Percentiles rank a stretch among this genome's conserved stretches.
These are phyloP conservation scores for Neurospora sp. DNA, from an alignment of 495 filamentous ascomycete genomes.

Conservation along the genomic window DNA sequence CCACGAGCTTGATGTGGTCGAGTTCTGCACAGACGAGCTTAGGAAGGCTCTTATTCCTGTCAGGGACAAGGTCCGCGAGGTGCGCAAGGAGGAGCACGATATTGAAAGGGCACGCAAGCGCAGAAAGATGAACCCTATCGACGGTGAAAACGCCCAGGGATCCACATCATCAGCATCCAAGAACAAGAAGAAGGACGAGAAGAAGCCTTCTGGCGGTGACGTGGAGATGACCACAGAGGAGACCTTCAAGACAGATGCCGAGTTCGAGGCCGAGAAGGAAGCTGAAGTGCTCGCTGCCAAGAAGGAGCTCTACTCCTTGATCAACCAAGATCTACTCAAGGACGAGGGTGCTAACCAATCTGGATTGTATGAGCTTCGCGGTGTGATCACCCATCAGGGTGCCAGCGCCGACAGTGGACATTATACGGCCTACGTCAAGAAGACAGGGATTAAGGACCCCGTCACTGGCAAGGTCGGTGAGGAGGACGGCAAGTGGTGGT, in stretches of 20 bases:
- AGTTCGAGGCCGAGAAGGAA: conserved; percentile 74
- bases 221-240: conserved; percentile 51
- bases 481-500: conserved; percentile 96
- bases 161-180: conserved; percentile 11
- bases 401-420: conserved; percentile 95
- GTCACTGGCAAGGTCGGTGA: conserved; percentile 60
- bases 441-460: conserved; percentile 57
- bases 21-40: conserved; percentile 90
- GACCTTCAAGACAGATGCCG: conserved; percentile 82
- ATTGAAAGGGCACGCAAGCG: conserved; percentile 79
- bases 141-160: conserved; percentile 8
- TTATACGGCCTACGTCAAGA: conserved; percentile 96
- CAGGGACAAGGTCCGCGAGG: conserved; percentile 88
- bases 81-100: conserved; percentile 90
- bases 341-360: conserved; percentile 84
- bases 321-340: conserved; percentile 57
- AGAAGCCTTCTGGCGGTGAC: conserved; percentile 40
- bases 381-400: conserved; percentile 95
- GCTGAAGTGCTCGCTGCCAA: conserved; percentile 65
- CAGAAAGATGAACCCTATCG: conserved; percentile 57
- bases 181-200: conserved; percentile 30
- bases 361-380: conserved; percentile 88
- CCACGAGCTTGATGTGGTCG: conserved; percentile 81
- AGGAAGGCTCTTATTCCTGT: conserved; percentile 75
- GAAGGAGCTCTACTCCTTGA: conserved; percentile 69